phyloP scores from a whole-genome alignment of 441 rosid genomes.

The Geranium incanum region DNA sequence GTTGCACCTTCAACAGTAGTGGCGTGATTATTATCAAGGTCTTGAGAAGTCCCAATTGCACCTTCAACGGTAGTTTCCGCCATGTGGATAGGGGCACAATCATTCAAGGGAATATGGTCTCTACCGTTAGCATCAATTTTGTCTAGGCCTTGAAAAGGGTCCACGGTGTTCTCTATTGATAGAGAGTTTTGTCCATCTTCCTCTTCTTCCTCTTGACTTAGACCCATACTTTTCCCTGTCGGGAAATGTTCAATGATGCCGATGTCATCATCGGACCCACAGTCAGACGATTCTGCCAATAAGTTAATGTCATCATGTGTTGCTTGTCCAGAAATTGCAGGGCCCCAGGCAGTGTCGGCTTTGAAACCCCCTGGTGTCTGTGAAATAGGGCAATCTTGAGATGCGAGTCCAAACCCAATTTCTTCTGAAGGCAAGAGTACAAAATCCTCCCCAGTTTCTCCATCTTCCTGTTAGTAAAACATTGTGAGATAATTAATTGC shows the following conservation, averaged over 20 bases:
- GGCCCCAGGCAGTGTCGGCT: constrained; percentile 48
- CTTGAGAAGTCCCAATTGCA: constrained; percentile 22
- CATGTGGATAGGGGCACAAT: constrained; percentile 25
- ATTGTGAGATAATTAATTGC: neutral
- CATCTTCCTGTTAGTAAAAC: constrained; percentile 40
- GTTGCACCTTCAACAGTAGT: constrained; percentile 6
- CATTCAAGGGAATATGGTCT: neutral
- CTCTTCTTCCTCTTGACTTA: constrained; percentile 22
- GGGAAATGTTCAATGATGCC: constrained; percentile 42
- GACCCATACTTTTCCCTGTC: constrained; percentile 20
- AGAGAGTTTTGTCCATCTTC: constrained; percentile 22
- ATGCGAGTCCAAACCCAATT: constrained; percentile 28
- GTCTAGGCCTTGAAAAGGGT: constrained; percentile 13
- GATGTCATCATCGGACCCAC: constrained; percentile 50
- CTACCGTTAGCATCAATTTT: neutral
- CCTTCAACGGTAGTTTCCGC: constrained; percentile 18
- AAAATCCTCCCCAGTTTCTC: constrained; percentile 46
- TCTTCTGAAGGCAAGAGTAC: constrained; percentile 48
- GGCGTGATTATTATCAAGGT: constrained; percentile 21
- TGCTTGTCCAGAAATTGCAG: constrained; percentile 35
- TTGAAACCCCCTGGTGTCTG: constrained; percentile 33
- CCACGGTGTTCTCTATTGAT: constrained; percentile 25
- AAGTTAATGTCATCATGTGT: constrained; percentile 28
- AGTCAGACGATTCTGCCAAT: constrained; percentile 37
- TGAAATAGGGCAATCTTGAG: constrained; percentile 28